A percentile compares a stretch with the other conserved stretches of the same genome.
These are phyloP conservation scores for Alternaria sp. DNA, from an alignment of 2,329 filamentous ascomycete genomes.

Conservation along the genomic window DNA sequence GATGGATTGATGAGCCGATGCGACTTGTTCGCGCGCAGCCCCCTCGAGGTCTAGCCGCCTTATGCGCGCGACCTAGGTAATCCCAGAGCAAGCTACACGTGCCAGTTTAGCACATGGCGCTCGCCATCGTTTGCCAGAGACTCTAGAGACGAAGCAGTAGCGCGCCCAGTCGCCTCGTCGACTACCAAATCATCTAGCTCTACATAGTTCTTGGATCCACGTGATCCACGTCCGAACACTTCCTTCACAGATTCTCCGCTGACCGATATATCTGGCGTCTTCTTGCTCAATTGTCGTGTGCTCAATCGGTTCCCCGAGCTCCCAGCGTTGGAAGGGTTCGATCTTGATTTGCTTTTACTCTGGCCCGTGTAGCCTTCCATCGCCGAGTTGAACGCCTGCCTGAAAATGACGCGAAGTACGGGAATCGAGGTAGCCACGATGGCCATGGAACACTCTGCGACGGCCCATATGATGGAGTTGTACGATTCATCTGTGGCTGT, in stretches of 20 bases:
- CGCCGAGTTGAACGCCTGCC: conserved; percentile 14
- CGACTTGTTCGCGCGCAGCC: neutral
- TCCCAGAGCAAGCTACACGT: neutral
- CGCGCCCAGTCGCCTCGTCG: conserved; percentile 4
- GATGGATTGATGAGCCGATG: neutral
- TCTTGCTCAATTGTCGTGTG: conserved; percentile 1
- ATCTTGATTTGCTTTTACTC: conserved; percentile 1
- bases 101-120: conserved; percentile 1
- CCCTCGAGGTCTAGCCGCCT: neutral
- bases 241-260: conserved; percentile 2
- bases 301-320: conserved; percentile 4
- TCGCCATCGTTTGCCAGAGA: conserved; percentile 1
- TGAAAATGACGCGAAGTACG: conserved; percentile 18
- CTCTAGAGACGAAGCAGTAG: neutral
- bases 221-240: conserved; percentile 1
- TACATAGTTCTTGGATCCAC: conserved; percentile 1
- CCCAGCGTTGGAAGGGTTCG: conserved; percentile 3
- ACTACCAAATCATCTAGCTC: conserved; percentile 9
- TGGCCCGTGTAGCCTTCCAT: conserved; percentile 9
- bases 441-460: conserved; percentile 18
- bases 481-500: conserved; percentile 13
- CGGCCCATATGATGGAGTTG: conserved; percentile 17
- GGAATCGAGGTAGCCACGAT: conserved; percentile 19
- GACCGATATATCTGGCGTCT: neutral
- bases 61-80: neutral